Evolutionary conservation across 1,284 basidiomycete genomes (phyloP).

Genomic region (Puccinia brachypodii): DNA sequence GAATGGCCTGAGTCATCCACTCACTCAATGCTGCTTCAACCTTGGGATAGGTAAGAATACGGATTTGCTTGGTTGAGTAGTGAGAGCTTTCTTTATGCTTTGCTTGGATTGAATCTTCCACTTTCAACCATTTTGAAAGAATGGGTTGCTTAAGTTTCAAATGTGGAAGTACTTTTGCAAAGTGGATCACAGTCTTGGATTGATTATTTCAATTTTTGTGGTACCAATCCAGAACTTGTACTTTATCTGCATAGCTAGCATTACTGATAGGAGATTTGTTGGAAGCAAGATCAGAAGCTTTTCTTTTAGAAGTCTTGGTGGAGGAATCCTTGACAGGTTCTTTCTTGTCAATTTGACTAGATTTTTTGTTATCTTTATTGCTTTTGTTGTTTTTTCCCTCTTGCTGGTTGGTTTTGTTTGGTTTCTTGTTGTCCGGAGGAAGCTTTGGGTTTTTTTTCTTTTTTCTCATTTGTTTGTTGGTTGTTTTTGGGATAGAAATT

Average conservation of each 20-base stretch:
- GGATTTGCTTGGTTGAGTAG: background rate
- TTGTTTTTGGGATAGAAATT: no score
- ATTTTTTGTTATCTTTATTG: no score
- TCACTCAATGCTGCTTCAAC: background rate
- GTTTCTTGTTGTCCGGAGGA: no score
- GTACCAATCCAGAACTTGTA: constrained; percentile 28
- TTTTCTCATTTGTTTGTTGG: no score
- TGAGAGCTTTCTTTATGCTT: background rate
- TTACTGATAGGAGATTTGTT: no score
- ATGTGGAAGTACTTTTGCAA: background rate
- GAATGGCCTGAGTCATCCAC: constrained; percentile 1
- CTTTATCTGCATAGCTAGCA: background rate
- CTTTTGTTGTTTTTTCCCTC: no score
- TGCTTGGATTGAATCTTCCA: background rate
- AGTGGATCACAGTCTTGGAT: constrained; percentile 8
- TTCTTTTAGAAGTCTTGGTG: background rate
- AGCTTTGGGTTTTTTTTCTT: no score
- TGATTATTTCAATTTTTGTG: constrained; percentile 27
- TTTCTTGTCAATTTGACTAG: background rate
- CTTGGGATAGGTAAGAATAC: background rate
- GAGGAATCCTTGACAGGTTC: background rate
- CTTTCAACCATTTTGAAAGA: constrained; percentile 29
- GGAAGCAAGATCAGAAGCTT: no score
- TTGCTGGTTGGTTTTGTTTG: no score
- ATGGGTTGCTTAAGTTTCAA: constrained; percentile 32